Evolutionary conservation across 2,329 filamentous ascomycete species (phyloP).

Genomic region (Mycosphaerella sp.): DNA sequence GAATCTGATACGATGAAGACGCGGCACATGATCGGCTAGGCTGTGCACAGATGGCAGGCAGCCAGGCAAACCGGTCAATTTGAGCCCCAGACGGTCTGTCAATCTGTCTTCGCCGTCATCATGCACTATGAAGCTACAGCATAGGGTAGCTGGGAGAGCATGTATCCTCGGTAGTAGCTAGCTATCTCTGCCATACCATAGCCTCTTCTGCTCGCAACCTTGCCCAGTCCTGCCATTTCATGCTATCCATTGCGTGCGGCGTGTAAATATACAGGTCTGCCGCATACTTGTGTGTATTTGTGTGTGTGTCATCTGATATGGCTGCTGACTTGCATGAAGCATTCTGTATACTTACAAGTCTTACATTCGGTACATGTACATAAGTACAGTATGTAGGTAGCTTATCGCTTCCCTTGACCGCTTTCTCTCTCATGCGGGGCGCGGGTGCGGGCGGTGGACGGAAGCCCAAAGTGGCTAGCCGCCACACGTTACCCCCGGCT

Average conservation of each 20-base stretch:
- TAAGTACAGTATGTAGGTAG: not conserved
- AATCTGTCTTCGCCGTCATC: not conserved
- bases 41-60: not conserved
- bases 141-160: conserved; percentile 3
- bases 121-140: not conserved
- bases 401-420: not conserved
- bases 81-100: conserved; percentile 1
- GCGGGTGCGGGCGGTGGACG: too few relatives aligned
- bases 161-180: not conserved
- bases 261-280: not conserved
- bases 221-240: not conserved
- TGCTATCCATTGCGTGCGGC: not conserved
- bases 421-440: not conserved
- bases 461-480: too few relatives aligned
- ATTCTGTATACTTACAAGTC: too few relatives aligned
- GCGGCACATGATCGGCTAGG: conserved; percentile 2
- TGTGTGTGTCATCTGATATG: too few relatives aligned
- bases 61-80: not conserved
- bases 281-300: not conserved
- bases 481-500: too few relatives aligned
- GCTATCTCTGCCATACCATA: conserved; percentile 6
- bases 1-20: conserved; percentile 9
- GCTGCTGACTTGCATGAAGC: too few relatives aligned
- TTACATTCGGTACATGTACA: too few relatives aligned
- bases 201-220: conserved; percentile 4